Conservation (phyloP, 257 asterid genomes). For the Handroanthus guayacan region DNA sequence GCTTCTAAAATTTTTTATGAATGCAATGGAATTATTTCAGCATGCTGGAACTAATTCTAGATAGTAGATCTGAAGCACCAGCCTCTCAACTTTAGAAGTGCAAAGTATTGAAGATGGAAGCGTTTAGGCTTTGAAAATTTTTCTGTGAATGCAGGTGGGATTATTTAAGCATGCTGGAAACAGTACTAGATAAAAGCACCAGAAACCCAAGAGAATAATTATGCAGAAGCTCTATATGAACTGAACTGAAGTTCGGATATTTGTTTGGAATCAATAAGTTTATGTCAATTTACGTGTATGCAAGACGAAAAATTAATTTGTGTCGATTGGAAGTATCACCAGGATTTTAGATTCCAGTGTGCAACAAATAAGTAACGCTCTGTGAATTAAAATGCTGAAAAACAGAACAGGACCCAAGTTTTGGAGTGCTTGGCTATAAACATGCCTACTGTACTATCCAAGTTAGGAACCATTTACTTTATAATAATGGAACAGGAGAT, state of each 20-base stretch:
- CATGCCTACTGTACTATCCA: background rate
- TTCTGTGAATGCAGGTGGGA: background rate
- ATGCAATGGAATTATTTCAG: background rate
- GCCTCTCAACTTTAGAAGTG: background rate
- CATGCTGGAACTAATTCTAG: background rate
- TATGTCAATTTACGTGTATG: background rate
- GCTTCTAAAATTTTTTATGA: background rate
- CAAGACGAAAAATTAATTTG: background rate
- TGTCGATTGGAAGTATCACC: background rate
- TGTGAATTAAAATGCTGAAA: background rate
- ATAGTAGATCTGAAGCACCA: background rate
- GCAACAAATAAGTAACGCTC: no score
- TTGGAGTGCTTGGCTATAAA: background rate
- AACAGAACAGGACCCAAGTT: background rate
- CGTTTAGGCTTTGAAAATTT: background rate
- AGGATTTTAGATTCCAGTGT: background rate
- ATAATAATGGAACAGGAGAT: background rate
- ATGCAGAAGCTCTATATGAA: background rate
- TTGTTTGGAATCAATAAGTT: background rate
- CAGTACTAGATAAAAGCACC: background rate
- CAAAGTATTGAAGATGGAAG: background rate
- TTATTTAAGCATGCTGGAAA: background rate
- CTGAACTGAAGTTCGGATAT: background rate
- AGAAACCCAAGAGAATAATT: background rate
- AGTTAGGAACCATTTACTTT: background rate